Conservation (phyloP, 2,329 filamentous ascomycete genomes). For the Colletotrichum gloeosporioides region DNA sequence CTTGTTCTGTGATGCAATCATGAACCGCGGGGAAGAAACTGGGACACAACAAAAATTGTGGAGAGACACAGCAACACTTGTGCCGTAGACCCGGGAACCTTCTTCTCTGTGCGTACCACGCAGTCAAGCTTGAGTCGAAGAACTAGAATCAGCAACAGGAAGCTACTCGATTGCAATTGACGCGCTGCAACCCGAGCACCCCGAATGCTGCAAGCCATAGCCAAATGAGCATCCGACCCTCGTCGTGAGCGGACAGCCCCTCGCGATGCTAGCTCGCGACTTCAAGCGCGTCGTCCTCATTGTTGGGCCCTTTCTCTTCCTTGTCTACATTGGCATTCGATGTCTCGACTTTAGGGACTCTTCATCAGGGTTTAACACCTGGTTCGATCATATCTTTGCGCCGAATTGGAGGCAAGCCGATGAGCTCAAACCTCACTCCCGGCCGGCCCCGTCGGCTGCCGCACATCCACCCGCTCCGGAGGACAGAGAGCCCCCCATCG, state of each 20-base stretch:
- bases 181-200: not conserved
- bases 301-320: slow-evolving; percentile 30
- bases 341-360: not conserved
- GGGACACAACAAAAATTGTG: not conserved
- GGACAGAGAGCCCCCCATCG: slow-evolving; percentile 30
- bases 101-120: not conserved
- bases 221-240: not conserved
- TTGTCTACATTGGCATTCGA: slow-evolving; percentile 32
- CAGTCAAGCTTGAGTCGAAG: not conserved
- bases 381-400: slow-evolving; percentile 12
- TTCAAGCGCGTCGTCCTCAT: slow-evolving; percentile 35
- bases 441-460: slow-evolving; percentile 38
- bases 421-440: slow-evolving; percentile 4
- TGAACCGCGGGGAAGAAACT: not conserved
- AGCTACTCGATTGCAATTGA: not conserved
- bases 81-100: not conserved
- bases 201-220: not conserved
- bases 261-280: slow-evolving; percentile 37
- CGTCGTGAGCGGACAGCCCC: not conserved
- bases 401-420: slow-evolving; percentile 10
- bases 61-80: not conserved
- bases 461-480: slow-evolving; percentile 33
- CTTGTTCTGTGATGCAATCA: not conserved
- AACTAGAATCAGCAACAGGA: not conserved
- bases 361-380: not conserved